Evolutionary conservation across 83 land plant genomes (phyloP).

Genomic region (Picea mariana): DNA sequence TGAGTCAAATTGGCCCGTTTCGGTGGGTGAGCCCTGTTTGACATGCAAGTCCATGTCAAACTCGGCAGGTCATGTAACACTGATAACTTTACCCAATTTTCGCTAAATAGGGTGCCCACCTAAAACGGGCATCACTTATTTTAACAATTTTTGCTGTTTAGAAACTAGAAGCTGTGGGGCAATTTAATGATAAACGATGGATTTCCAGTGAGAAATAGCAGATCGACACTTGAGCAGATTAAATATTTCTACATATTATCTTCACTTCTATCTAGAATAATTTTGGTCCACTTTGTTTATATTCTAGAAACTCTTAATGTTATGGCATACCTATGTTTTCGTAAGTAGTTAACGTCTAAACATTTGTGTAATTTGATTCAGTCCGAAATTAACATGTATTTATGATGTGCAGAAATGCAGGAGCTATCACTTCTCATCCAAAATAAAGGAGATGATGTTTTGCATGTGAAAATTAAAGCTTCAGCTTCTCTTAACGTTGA

Average conservation of each 20-base stretch:
- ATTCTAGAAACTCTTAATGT: background rate
- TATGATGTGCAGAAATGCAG: constrained; percentile 12
- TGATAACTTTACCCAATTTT: too few species aligned
- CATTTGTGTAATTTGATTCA: background rate
- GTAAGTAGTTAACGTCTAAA: background rate
- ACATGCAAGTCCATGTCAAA: too few species aligned
- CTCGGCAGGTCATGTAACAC: too few species aligned
- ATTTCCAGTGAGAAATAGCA: background rate
- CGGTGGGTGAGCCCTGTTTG: too few species aligned
- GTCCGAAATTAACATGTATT: background rate
- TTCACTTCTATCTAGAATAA: background rate
- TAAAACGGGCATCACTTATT: too few species aligned
- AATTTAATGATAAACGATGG: background rate
- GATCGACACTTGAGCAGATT: background rate
- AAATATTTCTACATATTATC: background rate
- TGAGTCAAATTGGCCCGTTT: too few species aligned
- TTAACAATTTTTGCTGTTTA: too few species aligned
- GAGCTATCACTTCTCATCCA: constrained; percentile 2
- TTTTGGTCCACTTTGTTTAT: background rate
- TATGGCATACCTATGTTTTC: background rate
- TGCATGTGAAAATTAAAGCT: background rate
- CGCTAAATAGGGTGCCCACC: too few species aligned
- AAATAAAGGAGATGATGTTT: constrained; percentile 12
- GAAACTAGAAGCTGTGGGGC: background rate
- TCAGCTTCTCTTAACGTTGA: constrained; percentile 2